Evolutionary conservation across 176 grass and related monocot genomes (phyloP).

Genomic region (Echinochloa phyllopogon): DNA sequence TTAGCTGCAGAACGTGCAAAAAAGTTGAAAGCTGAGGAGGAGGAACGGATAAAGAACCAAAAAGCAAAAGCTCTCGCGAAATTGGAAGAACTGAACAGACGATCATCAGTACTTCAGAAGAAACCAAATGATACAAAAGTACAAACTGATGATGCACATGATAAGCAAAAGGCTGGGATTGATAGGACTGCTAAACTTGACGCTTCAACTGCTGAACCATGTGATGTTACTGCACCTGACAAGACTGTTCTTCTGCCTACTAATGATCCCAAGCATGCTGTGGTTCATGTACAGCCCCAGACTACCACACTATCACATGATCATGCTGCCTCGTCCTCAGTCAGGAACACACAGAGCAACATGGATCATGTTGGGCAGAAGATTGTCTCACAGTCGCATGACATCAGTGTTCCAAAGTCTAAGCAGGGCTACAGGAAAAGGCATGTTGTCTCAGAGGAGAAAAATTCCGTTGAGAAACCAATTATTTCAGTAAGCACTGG

Average conservation of each 20-base stretch:
- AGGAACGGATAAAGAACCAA: constrained; percentile 83
- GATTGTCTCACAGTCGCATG: constrained; percentile 46
- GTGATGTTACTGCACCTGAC: constrained; percentile 19
- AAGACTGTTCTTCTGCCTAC: constrained; percentile 26
- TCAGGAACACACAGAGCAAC: constrained; percentile 31
- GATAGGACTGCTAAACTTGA: constrained; percentile 36
- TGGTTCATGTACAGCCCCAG: constrained; percentile 35
- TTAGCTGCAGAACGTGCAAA: constrained; percentile 89
- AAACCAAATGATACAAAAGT: constrained; percentile 44
- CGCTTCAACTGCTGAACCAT: constrained; percentile 8
- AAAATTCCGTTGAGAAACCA: constrained; percentile 51
- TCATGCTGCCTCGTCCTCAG: constrained; percentile 31
- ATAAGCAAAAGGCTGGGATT: constrained; percentile 46
- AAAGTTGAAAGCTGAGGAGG: constrained; percentile 85
- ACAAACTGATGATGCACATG: constrained; percentile 24
- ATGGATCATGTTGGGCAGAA: constrained; percentile 39
- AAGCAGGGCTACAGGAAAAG: constrained; percentile 78
- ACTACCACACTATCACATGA: constrained; percentile 11
- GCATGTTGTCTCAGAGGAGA: constrained; percentile 54
- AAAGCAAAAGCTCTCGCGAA: constrained; percentile 93
- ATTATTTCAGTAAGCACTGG: constrained; percentile 41
- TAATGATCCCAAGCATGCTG: constrained; percentile 38
- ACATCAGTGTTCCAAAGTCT: constrained; percentile 50
- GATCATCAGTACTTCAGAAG: constrained; percentile 58
- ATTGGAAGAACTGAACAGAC: constrained; percentile 90